Evolutionary conservation across 1,284 basidiomycete species (phyloP).

Genomic region (Boletus sp.): DNA sequence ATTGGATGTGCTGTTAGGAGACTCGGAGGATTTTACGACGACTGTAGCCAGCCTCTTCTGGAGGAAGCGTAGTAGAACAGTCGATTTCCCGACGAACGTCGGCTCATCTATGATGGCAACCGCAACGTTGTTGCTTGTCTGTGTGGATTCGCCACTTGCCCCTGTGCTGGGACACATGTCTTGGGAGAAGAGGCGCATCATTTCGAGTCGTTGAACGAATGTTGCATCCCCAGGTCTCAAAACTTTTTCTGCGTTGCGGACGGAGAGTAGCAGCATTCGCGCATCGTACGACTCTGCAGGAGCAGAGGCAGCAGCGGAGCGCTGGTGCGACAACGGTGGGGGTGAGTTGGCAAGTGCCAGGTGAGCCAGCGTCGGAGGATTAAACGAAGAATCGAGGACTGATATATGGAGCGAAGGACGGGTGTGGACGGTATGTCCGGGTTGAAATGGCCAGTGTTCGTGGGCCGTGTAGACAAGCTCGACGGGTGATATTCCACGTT

Average conservation of each 20-base stretch:
- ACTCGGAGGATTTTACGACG: slow-evolving; percentile 11
- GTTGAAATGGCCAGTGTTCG: slow-evolving; percentile 51
- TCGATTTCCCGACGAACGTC: slow-evolving; percentile 84
- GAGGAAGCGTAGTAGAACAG: slow-evolving; percentile 54
- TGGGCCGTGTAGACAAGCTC: slow-evolving; percentile 56
- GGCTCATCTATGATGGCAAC: slow-evolving; percentile 85
- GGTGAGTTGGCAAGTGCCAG: slow-evolving; percentile 63
- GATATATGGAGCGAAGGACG: slow-evolving; percentile 44
- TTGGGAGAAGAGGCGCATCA: slow-evolving; percentile 71
- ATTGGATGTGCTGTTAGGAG: not conserved
- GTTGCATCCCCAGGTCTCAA: slow-evolving; percentile 72
- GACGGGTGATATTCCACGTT: slow-evolving; percentile 42
- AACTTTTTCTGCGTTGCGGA: slow-evolving; percentile 87
- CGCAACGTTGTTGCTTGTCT: slow-evolving; percentile 51
- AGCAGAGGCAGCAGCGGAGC: slow-evolving; percentile 5
- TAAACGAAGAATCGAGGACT: slow-evolving; percentile 90
- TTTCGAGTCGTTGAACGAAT: slow-evolving; percentile 70
- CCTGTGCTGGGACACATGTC: slow-evolving; percentile 36
- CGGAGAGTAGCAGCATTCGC: slow-evolving; percentile 78
- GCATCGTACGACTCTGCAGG: slow-evolving; percentile 55
- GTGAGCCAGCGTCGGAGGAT: slow-evolving; percentile 90
- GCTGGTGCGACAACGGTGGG: slow-evolving; percentile 26
- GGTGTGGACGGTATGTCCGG: slow-evolving; percentile 15
- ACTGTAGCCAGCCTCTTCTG: slow-evolving; percentile 34
- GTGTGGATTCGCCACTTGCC: slow-evolving; percentile 12